Conservation (phyloP, 1,284 basidiomycete species). For the Lignosus rhinocerotis region DNA sequence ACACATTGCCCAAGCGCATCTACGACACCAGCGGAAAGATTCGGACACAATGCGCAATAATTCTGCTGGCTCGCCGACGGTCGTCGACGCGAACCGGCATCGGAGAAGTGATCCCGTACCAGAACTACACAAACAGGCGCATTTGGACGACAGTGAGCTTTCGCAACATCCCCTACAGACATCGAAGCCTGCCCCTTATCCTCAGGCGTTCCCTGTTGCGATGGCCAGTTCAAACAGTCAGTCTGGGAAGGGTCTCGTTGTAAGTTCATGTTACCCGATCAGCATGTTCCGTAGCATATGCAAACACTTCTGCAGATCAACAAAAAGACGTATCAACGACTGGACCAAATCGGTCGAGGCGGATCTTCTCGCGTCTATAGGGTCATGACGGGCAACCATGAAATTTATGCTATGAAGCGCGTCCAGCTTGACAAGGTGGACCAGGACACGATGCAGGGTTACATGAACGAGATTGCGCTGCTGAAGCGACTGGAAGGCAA, state of each 20-base stretch:
- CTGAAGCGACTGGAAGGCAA: slow-evolving; percentile 87
- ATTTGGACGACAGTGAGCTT: slow-evolving; percentile 15
- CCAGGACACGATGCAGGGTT: slow-evolving; percentile 84
- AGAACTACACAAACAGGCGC: slow-evolving; percentile 40
- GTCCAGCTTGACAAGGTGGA: slow-evolving; percentile 87
- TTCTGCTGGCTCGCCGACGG: slow-evolving; percentile 39
- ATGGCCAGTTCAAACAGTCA: not conserved
- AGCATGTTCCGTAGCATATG: not conserved
- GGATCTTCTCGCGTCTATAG: slow-evolving; percentile 94
- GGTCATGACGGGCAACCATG: slow-evolving; percentile 75
- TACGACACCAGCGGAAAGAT: slow-evolving; percentile 61
- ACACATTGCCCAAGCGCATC: slow-evolving; percentile 33
- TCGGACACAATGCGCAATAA: slow-evolving; percentile 63
- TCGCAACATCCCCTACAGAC: slow-evolving; percentile 11
- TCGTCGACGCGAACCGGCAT: slow-evolving; percentile 42
- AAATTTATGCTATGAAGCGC: slow-evolving; percentile 86
- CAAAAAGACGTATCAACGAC: slow-evolving; percentile 76
- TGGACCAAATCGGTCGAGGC: slow-evolving; percentile 88
- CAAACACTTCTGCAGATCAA: slow-evolving; percentile 58
- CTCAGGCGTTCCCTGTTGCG: not conserved
- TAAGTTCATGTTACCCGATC: not conserved
- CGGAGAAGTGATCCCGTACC: slow-evolving; percentile 65
- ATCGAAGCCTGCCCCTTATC: not conserved
- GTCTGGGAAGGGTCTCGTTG: not conserved
- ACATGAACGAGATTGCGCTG: slow-evolving; percentile 91